These are phyloP conservation scores for Lepidium didymum DNA, from an alignment of 345 rosid species.

Conservation along the genomic window DNA sequence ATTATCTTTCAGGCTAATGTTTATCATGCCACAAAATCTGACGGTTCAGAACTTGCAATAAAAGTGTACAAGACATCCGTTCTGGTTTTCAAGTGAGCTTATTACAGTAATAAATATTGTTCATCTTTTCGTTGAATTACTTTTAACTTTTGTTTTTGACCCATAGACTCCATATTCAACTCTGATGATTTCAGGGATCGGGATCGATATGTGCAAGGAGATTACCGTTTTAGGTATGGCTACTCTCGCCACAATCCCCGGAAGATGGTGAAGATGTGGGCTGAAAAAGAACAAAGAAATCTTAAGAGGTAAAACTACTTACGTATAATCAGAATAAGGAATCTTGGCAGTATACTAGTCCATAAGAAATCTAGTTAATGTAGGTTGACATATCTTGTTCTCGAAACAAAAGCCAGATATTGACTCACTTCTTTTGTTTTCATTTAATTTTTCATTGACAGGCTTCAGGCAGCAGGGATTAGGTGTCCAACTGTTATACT, in stretches of 20 bases:
- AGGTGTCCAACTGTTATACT: constrained; percentile 73
- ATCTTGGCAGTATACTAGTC: background rate
- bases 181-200: constrained; percentile 58
- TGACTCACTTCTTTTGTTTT: background rate
- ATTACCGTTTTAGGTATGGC: constrained; percentile 87
- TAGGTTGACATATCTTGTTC: background rate
- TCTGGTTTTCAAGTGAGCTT: constrained; percentile 77
- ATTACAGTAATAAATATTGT: background rate
- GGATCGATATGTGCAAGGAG: constrained; percentile 96
- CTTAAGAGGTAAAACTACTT: constrained; percentile 56
- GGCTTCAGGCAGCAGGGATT: constrained; percentile 89
- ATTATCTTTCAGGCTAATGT: constrained; percentile 69
- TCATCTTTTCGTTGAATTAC: background rate
- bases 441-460: constrained; percentile 26
- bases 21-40: constrained; percentile 85
- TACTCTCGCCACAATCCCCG: constrained; percentile 95
- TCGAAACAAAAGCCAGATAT: background rate
- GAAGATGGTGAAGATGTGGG: constrained; percentile 98
- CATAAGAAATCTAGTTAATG: background rate
- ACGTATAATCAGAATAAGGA: background rate
- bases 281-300: constrained; percentile 97
- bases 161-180: background rate
- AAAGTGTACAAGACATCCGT: constrained; percentile 94
- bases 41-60: constrained; percentile 80
- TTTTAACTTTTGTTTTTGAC: background rate